Base-by-base conservation (phyloP, 495 filamentous ascomycete species). In the Cetradonia linearis region DNA sequence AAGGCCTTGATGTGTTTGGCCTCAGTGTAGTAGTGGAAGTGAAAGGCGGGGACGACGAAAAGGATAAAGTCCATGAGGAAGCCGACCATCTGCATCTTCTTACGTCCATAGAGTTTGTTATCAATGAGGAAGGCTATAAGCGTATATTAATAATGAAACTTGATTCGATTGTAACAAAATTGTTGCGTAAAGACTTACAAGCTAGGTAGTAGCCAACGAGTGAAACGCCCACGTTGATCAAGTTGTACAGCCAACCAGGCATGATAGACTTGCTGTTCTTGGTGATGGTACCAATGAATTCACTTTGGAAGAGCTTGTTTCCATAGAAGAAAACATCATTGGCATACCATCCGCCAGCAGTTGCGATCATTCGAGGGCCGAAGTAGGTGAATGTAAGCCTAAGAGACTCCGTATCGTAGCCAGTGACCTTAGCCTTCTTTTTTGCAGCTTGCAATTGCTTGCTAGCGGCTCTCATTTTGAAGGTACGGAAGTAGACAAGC, bases 321-420 rank as follows among this genome's bases (percentile, higher is more conserved):
- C 90, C 91, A 73, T 96, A 96, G 76, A 96, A 96, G 81, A 96
- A 95, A 23, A 96, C 82, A 71, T 95, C 91, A 70, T 95, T 96
- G 74, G 81, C 84, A 70, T 87, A 96, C 90, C 91, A 96, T 18
- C 80, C 80, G 53, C 85, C 85, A 31, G 88, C 82, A 31, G 91
- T 95, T 20, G 89, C 91, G n/a, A 96, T 68, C 33, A 95, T 72
- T 53, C 91, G 88, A 50, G 83, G 82, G 48, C 88, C 87, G 56
- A 95, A 96, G 78, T 88, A 81, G 33, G 75, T 78, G 76, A 88
- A 81, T 20, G 87, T 88, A 60, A 89, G 66, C 48, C 78, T 78
- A 30, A 96, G 79, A 14, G 91, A 93, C 61, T 85, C 69, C n/a
- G 83, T 72, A 68, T 96, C 90, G 72, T 95, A 95, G 42, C 91